A percentile compares a stretch with the other conserved stretches of the same genome.
phyloP scores from a whole-genome alignment of 2,329 filamentous ascomycete genomes.

The Aureobasidium sp. region DNA sequence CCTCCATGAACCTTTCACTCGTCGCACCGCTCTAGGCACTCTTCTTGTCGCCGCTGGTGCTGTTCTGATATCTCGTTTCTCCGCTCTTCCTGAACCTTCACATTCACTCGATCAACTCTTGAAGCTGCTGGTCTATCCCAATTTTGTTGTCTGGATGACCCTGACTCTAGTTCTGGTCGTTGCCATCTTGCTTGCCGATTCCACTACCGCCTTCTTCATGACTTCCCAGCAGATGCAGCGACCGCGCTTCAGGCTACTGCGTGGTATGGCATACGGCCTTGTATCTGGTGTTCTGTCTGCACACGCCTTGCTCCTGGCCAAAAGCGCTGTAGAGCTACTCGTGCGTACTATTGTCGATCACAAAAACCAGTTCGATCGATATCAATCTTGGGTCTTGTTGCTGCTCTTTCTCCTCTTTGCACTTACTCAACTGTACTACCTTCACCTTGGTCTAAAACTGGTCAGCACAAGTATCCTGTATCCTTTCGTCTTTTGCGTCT shows the following conservation, averaged over 20 bases:
- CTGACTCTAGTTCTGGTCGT: slow-evolving; percentile 43
- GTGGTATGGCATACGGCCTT: slow-evolving; percentile 80
- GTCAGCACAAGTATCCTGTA: slow-evolving; percentile 95
- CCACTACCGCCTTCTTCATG: slow-evolving; percentile 35
- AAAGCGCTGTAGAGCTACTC: slow-evolving; percentile 90
- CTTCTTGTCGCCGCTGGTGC: slow-evolving; percentile 80
- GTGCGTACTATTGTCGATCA: slow-evolving; percentile 79
- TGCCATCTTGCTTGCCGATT: slow-evolving; percentile 36
- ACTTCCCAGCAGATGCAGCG: slow-evolving; percentile 30
- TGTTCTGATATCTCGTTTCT: slow-evolving; percentile 87
- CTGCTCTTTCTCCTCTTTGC: slow-evolving; percentile 73
- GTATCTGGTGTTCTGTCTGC: slow-evolving; percentile 88
- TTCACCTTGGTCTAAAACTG: slow-evolving; percentile 87
- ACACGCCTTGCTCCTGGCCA: slow-evolving; percentile 86
- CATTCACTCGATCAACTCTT: slow-evolving; percentile 81
- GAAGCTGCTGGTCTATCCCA: slow-evolving; percentile 59
- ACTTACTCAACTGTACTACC: slow-evolving; percentile 86
- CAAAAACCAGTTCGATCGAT: slow-evolving; percentile 88
- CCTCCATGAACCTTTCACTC: slow-evolving; percentile 86
- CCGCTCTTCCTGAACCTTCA: slow-evolving; percentile 85
- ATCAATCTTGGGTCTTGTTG: slow-evolving; percentile 91
- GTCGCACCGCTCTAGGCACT: slow-evolving; percentile 86
- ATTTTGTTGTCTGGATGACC: slow-evolving; percentile 47
- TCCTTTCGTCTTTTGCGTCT: slow-evolving; percentile 95
- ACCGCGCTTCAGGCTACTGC: slow-evolving; percentile 51